Evolutionary conservation across 192 early-diverging fungal species (phyloP), one percentile per base, ranked within the genome.

Genomic region (Rhizophagus sp.): DNA sequence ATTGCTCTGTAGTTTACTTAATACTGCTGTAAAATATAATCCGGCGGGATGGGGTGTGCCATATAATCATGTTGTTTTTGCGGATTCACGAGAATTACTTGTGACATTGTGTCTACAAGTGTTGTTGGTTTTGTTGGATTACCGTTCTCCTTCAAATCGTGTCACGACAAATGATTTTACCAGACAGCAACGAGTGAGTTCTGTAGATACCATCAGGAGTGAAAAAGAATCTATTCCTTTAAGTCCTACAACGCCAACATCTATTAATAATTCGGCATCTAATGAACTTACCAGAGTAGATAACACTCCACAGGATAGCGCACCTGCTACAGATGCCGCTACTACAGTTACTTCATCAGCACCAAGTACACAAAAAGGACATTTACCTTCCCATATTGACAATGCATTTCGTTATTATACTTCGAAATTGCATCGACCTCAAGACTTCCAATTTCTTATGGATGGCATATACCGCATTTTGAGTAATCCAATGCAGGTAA

Each of bases 1-100:
- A 11, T 78, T 97, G 71, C 88, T 96, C 8, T 97, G 95, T 86
- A 96, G 95, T 81, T 80, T 97, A 34, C 79, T 97, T 62, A 98
- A 98, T 80, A 96, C 95, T 1, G 90, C 90, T 2, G 83, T 92
- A 8, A 91, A 91, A 57, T 95, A 96, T 81, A 93, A 96, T 80
- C 93, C 94, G 8, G 87, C 92, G 15, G 95, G 96, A 34, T 97
- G 95, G 95, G 92, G 90, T 6, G 86, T 95, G 13, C 96, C 96
- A 50, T 98, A 97, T 84, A 95, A 96, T 79, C 94, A 96, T 82
- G 86, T 95, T 7, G 68, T 96, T 50, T 90, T 93, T 63, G 86
- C 88, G 12, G 93, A 96, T 79, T 86, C 92, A 0, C 82, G 88
- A 17, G 96, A 98, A 75, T 86, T 90, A 27, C 86, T 96, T 5